Base-by-base conservation (phyloP, 2,329 filamentous ascomycete species). In the Cladophialophora carrionii region DNA sequence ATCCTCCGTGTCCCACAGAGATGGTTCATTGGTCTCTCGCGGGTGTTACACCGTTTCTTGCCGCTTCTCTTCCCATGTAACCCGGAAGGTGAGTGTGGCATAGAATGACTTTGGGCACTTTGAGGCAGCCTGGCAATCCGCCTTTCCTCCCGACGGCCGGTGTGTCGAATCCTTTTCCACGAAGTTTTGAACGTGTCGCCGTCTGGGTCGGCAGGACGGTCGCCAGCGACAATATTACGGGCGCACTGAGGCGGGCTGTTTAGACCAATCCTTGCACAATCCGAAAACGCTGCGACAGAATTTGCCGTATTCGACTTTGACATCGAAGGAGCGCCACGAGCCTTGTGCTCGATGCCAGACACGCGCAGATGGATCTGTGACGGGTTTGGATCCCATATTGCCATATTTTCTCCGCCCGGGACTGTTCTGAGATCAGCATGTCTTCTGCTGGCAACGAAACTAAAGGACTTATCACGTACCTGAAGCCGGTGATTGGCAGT, bases 401-500 rank as follows among this genome's bases (percentile, higher is more conserved):
- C 71, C 70, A 34, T 74, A 73, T 7, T 34, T 56, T 7, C 73
- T 70, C 12, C 74, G 70, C n/a, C 74, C 74, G 0, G 71, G 72
- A 29, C 71, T 74, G 43, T n/a, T 2, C 14, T n/a, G 10, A 56
- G 20, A 24, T 22, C 20, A 61, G 24, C 26, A 46, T 48, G 7
- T 48, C 32, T 24, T 46, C 24, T 22, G 22, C 1, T 17, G 41
- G 14, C 10, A 31, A 29, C 5, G 17, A 2, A 62, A 46, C 53
- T 26, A 32, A 22, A 12, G 22, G 31, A 26, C 37, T 4, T 1
- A 17, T 7, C 14, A 51, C 65, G 43, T 70, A 75, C 74, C 73
- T 75, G 55, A 76, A 76, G 3, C 72, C 74, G 0, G 75, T 76
- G 48, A 76, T 76, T 0, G 75, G 74, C 4, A 76, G 67, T n/a